Evolutionary conservation across 148 eudicot species (phyloP).

Genomic region (Bassia scoparia): DNA sequence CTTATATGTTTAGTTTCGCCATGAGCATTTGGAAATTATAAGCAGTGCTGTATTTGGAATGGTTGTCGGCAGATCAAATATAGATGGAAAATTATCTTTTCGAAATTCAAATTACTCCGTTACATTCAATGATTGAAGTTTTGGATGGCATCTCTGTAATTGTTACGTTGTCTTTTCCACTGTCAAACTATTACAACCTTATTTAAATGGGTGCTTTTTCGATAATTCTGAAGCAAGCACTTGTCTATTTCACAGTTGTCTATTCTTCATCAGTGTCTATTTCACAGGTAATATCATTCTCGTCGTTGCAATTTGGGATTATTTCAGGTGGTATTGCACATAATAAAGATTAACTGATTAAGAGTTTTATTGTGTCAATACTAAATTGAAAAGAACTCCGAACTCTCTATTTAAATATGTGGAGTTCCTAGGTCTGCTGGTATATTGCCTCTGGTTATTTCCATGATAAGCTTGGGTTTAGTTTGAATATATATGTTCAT

Average conservation of each 20-base stretch:
- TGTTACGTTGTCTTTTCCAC: no score
- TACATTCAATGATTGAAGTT: no score
- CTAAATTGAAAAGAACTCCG: neutral
- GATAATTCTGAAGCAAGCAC: neutral
- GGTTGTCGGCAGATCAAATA: neutral
- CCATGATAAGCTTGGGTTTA: neutral
- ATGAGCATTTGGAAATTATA: neutral
- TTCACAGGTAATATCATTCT: neutral
- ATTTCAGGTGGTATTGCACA: neutral
- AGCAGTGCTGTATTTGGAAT: neutral
- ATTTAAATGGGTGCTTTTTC: neutral
- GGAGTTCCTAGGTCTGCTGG: neutral
- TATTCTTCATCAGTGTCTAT: no score
- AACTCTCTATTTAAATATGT: neutral
- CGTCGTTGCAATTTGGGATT: neutral
- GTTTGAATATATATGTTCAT: neutral
- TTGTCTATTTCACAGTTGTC: neutral
- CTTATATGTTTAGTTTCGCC: neutral
- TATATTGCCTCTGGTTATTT: neutral
- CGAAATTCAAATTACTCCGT: no score
- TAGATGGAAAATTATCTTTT: neutral
- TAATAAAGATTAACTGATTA: neutral
- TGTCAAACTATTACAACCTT: neutral
- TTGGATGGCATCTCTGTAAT: no score
- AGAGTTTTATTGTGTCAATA: neutral